Evolutionary conservation across 108 stramenopile genomes (phyloP), one percentile per base, ranked within the genome.

Genomic region (Cyclotella atomus): DNA sequence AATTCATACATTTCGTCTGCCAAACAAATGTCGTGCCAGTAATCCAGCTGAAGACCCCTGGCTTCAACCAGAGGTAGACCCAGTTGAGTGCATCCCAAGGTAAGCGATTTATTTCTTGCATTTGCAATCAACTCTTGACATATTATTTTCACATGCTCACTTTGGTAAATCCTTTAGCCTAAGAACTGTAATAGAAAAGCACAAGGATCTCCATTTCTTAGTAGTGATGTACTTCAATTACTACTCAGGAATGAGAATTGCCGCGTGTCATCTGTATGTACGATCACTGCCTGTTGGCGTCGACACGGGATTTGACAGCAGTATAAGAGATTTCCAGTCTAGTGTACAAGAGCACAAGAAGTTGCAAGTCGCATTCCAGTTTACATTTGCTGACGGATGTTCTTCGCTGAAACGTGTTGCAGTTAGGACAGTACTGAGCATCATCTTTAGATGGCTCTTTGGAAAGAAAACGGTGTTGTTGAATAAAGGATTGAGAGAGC

Each of bases 151-250:
- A 9, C 38, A 41, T n/a, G n/a, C 52, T 53, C 20, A 23, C 52
- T 19, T 24, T 23, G 20, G 19, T 10, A 12, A 84, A n/a, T n/a
- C n/a, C n/a, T n/a, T n/a, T 15, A 82, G 83, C n/a, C 77, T 92
- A 23, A 50, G 62, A 20, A 25, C 73, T 23, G 36, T 92, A 1
- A 77, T 92, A 25, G 72, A 72, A 30, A 35, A 36, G n/a, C 67
- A 90, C 67, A 76, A 89, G n/a, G 77, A 87, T 32, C 61, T 79
- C 9, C 77, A 90, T 45, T 92, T 92, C 47, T 82, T 89, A 28
- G 72, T 87, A n/a, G 19, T 65, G 15, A 70, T 71, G 12, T 63
- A 65, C 45, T 74, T 78, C 47, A 50, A 53, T 33, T 64, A 78
- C 50, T 14, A 43, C 5, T 20, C 43, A 6, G 64, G 53, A 24